phyloP scores from a whole-genome alignment of 1,139 yeast genomes.

The Sugiyamaella pinicola region DNA sequence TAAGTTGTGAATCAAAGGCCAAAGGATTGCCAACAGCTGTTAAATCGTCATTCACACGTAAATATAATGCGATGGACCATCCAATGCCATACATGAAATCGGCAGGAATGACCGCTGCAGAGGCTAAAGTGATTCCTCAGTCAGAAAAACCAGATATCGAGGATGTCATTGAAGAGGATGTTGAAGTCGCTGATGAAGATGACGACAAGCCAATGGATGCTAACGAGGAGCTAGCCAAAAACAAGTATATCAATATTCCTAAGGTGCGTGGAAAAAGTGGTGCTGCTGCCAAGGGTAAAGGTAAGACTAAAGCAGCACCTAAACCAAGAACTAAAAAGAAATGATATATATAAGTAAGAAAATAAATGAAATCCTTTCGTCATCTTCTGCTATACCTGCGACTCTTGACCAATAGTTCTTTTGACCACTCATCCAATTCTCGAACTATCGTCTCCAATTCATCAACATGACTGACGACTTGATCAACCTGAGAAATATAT shows the following conservation, averaged over 20 bases:
- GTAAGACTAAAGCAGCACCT: constrained; percentile 27
- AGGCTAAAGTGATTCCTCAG: constrained; percentile 41
- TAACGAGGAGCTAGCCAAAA: constrained; percentile 52
- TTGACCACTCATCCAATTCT: constrained; percentile 65
- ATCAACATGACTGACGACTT: constrained; percentile 51
- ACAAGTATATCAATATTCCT: constrained; percentile 55
- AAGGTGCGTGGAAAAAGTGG: constrained; percentile 33
- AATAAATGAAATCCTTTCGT: constrained; percentile 2
- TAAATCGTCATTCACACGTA: constrained; percentile 83
- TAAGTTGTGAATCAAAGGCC: constrained; percentile 44
- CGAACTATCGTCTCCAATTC: constrained; percentile 50
- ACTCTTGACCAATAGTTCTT: constrained; percentile 51
- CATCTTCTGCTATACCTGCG: constrained; percentile 32
- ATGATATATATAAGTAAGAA: not conserved
- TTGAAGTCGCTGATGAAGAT: constrained; percentile 61
- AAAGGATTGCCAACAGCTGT: constrained; percentile 73
- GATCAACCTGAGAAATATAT: constrained; percentile 43
- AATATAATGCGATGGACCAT: constrained; percentile 72
- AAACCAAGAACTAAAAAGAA: constrained; percentile 28
- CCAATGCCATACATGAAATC: constrained; percentile 84
- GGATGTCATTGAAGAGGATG: constrained; percentile 60
- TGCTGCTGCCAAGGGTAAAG: constrained; percentile 26
- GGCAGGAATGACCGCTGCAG: constrained; percentile 50
- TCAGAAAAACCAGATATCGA: constrained; percentile 57
- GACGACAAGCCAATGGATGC: constrained; percentile 47